Evolutionary conservation across 1,139 yeast species (phyloP), one percentile per base, ranked within the genome.

Genomic region (Candida tropicalis): DNA sequence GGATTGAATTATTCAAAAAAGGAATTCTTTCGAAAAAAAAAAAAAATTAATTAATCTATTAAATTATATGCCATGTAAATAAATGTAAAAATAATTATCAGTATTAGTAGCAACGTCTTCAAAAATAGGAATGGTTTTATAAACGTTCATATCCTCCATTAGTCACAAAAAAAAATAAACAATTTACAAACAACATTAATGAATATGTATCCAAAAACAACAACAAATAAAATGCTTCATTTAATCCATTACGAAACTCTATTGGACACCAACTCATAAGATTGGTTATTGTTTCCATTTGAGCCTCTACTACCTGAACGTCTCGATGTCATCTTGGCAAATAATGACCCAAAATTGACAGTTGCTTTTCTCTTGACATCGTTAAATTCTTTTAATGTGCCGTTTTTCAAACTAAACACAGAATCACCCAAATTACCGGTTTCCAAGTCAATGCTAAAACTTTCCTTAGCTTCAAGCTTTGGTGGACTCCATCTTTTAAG

Each of bases 401-500:
- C 68, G 35, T 51, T 42, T 43, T 59, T 64, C 49, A 73, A 62
- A 41, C 63, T 62, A 46, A 73, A 70, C 3, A 45, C 55, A 20
- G 46, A 42, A 24, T 47, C 56, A 25, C 51, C 41, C 12, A 29
- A 17, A 2, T 26, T 35, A 9, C 53, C 58, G 11, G 53, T 47
- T 48, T 69, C 74, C 32, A 55, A 45, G 39, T 64, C 69, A n/a
- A 25, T 29, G 32, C 50, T 46, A 27, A 48, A 33, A 4, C 46
- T 40, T 13, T 45, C 47, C 25, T 50, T 39, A 11, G 46, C 40
- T n/a, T 51, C 55, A 31, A 60, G 51, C 8, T 25, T 56, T 12
- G 80, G 79, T 7, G 83, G 71, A 27, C 52, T 73, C 88, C 90
- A 85, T 39, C 62, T 62, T 57, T 82, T 84, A 54, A 95, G 71